Percentiles rank a stretch among this genome's conserved stretches.
These are phyloP conservation scores for Claviceps paspali DNA, from an alignment of 2,329 filamentous ascomycete genomes.

Conservation along the genomic window DNA sequence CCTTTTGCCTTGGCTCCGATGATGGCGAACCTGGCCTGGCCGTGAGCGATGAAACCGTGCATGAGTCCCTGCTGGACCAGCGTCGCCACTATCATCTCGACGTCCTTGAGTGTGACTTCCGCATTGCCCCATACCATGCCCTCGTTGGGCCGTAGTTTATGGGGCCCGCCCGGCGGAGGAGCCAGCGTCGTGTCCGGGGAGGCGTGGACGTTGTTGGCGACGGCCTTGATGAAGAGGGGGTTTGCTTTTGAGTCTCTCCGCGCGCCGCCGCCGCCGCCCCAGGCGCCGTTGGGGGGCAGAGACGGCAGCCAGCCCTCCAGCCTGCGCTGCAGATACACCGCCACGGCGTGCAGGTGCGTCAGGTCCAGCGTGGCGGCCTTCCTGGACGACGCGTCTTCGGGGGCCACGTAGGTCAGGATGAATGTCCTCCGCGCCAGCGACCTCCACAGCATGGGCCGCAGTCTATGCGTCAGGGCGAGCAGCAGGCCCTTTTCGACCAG, in stretches of 20 bases:
- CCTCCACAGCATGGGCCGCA: conserved; percentile 73
- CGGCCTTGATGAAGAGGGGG: conserved; percentile 34
- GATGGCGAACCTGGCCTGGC: conserved; percentile 64
- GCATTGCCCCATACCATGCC: conserved; percentile 51
- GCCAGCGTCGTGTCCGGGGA: conserved; percentile 26
- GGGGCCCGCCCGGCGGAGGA: conserved; percentile 31
- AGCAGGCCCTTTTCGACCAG: conserved; percentile 63
- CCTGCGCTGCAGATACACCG: conserved; percentile 48
- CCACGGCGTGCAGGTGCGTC: conserved; percentile 47
- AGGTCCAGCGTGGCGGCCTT: conserved; percentile 64
- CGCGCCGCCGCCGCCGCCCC: not conserved
- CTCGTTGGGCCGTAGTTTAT: conserved; percentile 37
- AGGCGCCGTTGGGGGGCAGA: conserved; percentile 12
- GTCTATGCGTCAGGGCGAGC: conserved; percentile 58
- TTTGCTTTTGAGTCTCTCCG: conserved; percentile 29
- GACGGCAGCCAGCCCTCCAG: conserved; percentile 41
- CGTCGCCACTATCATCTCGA: conserved; percentile 65
- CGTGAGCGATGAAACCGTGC: conserved; percentile 71
- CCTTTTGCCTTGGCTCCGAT: conserved; percentile 56
- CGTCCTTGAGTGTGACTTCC: conserved; percentile 41
- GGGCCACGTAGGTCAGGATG: conserved; percentile 59
- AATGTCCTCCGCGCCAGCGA: conserved; percentile 67
- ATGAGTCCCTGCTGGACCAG: conserved; percentile 69
- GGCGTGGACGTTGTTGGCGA: conserved; percentile 29
- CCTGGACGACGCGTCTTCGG: conserved; percentile 35